phyloP scores from a whole-genome alignment of 1,284 basidiomycete species.

The Cryptococcus maquisensis region DNA sequence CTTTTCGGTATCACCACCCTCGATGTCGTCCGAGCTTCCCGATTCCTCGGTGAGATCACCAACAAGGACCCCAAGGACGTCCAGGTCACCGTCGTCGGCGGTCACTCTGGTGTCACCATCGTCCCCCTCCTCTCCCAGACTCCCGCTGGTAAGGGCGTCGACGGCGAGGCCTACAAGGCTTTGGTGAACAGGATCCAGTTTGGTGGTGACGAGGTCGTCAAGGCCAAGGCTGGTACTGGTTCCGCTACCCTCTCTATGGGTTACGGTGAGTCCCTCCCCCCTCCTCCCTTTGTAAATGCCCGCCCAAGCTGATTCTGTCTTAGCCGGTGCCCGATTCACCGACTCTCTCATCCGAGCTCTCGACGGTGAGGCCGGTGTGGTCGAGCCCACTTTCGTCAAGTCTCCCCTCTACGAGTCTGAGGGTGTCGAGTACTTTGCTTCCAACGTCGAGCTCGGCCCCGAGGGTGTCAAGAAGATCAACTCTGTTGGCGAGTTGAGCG shows the following conservation, averaged over 20 bases:
- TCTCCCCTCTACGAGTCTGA: slow-evolving; percentile 70
- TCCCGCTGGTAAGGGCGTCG: slow-evolving; percentile 56
- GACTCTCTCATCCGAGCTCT: slow-evolving; percentile 74
- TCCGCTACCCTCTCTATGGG: slow-evolving; percentile 87
- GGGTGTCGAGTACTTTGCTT: slow-evolving; percentile 78
- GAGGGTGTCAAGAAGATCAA: slow-evolving; percentile 88
- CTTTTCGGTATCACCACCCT: slow-evolving; percentile 97
- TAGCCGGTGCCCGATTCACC: slow-evolving; percentile 76
- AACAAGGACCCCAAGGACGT: slow-evolving; percentile 59
- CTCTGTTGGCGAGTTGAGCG: slow-evolving; percentile 68
- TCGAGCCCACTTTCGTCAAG: slow-evolving; percentile 80
- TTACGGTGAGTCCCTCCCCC: slow-evolving; percentile 55
- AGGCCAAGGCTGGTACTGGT: slow-evolving; percentile 84
- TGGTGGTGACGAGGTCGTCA: slow-evolving; percentile 87
- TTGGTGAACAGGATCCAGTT: slow-evolving; percentile 90
- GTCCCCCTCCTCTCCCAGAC: slow-evolving; percentile 94
- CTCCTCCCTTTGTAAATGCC: neutral
- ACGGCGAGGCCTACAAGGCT: slow-evolving; percentile 57
- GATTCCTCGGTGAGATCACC: slow-evolving; percentile 83
- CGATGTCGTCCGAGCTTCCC: slow-evolving; percentile 94
- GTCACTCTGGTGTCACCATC: slow-evolving; percentile 95
- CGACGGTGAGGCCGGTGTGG: slow-evolving; percentile 80
- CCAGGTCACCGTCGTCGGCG: slow-evolving; percentile 82
- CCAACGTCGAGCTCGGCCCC: slow-evolving; percentile 72
- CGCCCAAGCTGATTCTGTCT: neutral